phyloP scores from a whole-genome alignment of 352 stramenopile species.

The Phytophthora quininea region DNA sequence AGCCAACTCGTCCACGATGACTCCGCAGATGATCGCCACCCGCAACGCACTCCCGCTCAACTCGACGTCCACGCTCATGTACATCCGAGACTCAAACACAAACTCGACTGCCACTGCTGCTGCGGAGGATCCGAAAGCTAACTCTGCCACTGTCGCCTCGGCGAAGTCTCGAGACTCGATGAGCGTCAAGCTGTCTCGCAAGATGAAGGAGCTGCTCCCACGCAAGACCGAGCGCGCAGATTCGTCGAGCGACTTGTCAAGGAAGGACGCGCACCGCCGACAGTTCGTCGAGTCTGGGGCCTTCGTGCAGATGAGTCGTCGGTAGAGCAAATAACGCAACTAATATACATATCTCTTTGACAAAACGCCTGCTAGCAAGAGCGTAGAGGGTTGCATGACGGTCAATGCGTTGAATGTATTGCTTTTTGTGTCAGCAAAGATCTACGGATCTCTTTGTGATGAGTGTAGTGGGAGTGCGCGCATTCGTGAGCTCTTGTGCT shows the following conservation, averaged over 20 bases:
- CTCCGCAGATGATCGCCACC: conserved; percentile 18
- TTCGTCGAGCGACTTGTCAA: neutral
- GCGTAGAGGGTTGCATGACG: too few species aligned
- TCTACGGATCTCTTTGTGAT: too few species aligned
- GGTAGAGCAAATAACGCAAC: conserved; percentile 18
- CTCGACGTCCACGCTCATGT: conserved; percentile 18
- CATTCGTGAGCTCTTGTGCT: too few species aligned
- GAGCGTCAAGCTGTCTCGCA: conserved; percentile 1
- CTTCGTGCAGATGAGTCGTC: conserved; percentile 13
- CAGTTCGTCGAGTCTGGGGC: conserved; percentile 4
- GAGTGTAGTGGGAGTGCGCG: too few species aligned
- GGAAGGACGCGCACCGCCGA: conserved; percentile 2
- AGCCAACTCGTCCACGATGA: conserved; percentile 31
- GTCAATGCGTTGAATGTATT: too few species aligned
- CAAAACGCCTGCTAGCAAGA: neutral
- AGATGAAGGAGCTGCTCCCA: conserved; percentile 13
- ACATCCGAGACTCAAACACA: conserved; percentile 22
- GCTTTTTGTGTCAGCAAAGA: too few species aligned
- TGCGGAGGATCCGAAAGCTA: neutral
- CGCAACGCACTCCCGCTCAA: conserved; percentile 25
- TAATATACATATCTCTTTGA: neutral
- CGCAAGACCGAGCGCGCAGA: conserved; percentile 1
- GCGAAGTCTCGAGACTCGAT: conserved; percentile 9
- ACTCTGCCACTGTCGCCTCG: neutral
- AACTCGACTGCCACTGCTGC: neutral